phyloP scores from a whole-genome alignment of 2,329 filamentous ascomycete genomes.

The Fulvia fulva region DNA sequence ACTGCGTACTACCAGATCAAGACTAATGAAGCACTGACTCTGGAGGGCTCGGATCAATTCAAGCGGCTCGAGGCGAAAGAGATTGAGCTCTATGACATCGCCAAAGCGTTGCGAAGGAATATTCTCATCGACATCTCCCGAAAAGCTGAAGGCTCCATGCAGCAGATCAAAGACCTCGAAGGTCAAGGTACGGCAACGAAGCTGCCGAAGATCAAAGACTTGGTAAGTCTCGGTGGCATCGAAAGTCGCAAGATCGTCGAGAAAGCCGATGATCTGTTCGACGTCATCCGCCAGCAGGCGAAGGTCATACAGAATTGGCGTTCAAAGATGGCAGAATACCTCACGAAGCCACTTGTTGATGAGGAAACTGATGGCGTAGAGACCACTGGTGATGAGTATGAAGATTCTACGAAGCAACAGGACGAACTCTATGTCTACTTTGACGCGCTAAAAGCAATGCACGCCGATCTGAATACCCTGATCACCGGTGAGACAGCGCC shows the following conservation, averaged over 20 bases:
- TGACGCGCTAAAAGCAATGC: constrained; percentile 67
- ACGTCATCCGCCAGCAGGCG: constrained; percentile 68
- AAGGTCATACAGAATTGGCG: constrained; percentile 70
- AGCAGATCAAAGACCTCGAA: constrained; percentile 46
- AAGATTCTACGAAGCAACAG: constrained; percentile 79
- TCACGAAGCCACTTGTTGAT: constrained; percentile 74
- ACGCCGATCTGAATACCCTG: constrained; percentile 73
- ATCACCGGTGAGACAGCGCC: constrained; percentile 74
- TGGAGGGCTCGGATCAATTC: constrained; percentile 65
- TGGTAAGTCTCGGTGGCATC: constrained; percentile 60
- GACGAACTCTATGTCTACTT: constrained; percentile 87
- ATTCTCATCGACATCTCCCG: constrained; percentile 59
- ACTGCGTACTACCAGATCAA: constrained; percentile 84
- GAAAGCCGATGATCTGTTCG: constrained; percentile 61
- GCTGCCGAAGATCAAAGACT: constrained; percentile 43
- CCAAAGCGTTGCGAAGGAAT: constrained; percentile 73
- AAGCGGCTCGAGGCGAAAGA: constrained; percentile 65
- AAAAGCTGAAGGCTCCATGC: constrained; percentile 64
- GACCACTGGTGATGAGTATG: constrained; percentile 83
- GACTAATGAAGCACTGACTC: constrained; percentile 60
- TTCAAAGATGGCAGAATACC: constrained; percentile 64
- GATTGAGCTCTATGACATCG: constrained; percentile 67
- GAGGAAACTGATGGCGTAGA: constrained; percentile 68
- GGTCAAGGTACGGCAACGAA: constrained; percentile 54
- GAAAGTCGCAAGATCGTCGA: constrained; percentile 67